Evolutionary conservation across 108 stramenopile genomes (phyloP).

Genomic region (Craspedostauros australis): DNA sequence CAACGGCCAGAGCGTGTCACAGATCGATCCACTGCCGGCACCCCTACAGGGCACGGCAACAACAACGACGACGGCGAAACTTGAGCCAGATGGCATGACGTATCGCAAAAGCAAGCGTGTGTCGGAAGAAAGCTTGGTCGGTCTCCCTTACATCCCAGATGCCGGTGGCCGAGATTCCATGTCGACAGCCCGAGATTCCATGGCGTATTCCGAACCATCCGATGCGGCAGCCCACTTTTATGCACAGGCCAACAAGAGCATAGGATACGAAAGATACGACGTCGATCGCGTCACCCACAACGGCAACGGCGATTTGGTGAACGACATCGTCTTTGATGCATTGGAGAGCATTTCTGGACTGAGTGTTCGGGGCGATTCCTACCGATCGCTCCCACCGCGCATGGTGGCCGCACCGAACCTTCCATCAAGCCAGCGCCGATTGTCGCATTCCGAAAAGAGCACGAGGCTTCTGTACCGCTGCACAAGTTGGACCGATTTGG

Average conservation of each 20-base stretch:
- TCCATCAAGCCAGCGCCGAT: neutral
- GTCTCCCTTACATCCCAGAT: neutral
- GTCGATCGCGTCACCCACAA: neutral
- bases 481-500: conserved; percentile 65
- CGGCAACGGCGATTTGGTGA: conserved; percentile 10
- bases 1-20: neutral
- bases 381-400: conserved; percentile 1
- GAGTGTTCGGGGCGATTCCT: conserved; percentile 3
- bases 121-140: neutral
- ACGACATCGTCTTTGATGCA: conserved; percentile 43
- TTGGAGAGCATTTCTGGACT: conserved; percentile 41
- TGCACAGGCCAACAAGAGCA: conserved; percentile 14
- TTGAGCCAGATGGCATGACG: conserved; percentile 1
- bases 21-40: neutral
- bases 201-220: conserved; percentile 5
- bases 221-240: conserved; percentile 20
- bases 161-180: neutral
- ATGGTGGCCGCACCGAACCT: neutral
- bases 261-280: conserved; percentile 12
- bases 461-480: conserved; percentile 52
- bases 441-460: conserved; percentile 46
- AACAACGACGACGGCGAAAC: neutral
- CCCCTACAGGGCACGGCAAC: neutral
- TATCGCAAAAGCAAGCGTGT: conserved; percentile 1
- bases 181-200: conserved; percentile 1